Conservation (phyloP, 352 stramenopile genomes). For the Phytophthora ramorum region DNA sequence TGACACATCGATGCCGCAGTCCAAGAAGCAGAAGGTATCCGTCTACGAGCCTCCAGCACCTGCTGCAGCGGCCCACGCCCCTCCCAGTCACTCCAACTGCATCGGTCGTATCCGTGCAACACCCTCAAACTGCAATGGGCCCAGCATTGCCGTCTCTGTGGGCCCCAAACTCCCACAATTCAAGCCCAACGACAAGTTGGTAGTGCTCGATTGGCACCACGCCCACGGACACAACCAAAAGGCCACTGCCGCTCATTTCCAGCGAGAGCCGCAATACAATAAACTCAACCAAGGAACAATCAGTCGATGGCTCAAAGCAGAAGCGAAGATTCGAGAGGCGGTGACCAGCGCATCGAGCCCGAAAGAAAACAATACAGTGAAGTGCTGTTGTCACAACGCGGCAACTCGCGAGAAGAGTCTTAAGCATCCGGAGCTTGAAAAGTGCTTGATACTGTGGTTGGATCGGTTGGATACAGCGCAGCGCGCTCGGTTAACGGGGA, state of each 20-base stretch:
- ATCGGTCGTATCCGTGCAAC: slow-evolving; percentile 3
- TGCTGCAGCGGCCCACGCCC: neutral
- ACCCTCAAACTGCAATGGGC: neutral
- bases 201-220: slow-evolving; percentile 22
- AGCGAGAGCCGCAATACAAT: slow-evolving; percentile 4
- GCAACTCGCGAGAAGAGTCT: slow-evolving; percentile 20
- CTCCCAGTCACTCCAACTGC: neutral
- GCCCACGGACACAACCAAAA: slow-evolving; percentile 4
- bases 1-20: slow-evolving; percentile 4
- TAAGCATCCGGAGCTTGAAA: slow-evolving; percentile 29
- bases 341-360: neutral
- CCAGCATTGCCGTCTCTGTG: neutral
- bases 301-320: slow-evolving; percentile 26
- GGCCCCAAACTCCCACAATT: slow-evolving; percentile 6
- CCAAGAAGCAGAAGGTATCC: slow-evolving; percentile 7
- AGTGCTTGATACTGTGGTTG: slow-evolving; percentile 28
- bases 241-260: slow-evolving; percentile 16
- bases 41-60: neutral
- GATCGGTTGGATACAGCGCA: slow-evolving; percentile 10
- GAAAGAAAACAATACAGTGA: neutral
- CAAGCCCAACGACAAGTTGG: slow-evolving; percentile 8
- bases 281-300: slow-evolving; percentile 34
- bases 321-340: slow-evolving; percentile 22
- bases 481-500: slow-evolving; percentile 14
- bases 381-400: neutral